phyloP scores from a whole-genome alignment of 768 basidiomycete genomes.

The Hirschioporus abietinus region DNA sequence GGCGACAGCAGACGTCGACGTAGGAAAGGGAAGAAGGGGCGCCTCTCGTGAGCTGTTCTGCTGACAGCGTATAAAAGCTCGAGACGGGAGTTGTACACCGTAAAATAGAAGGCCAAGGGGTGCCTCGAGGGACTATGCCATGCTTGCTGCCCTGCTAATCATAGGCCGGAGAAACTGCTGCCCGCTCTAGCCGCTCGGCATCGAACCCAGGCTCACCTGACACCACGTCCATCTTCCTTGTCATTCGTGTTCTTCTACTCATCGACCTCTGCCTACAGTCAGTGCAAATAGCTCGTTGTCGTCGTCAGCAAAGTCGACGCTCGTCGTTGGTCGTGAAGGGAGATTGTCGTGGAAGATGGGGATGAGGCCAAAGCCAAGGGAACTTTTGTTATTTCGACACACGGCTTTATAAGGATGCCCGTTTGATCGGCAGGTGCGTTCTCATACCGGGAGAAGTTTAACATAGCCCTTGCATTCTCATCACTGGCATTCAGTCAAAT shows the following conservation, averaged over 20 bases:
- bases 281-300: background rate
- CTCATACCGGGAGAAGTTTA: no score
- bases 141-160: background rate
- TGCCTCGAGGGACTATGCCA: background rate
- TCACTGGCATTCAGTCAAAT: background rate
- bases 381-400: background rate
- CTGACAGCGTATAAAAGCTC: background rate
- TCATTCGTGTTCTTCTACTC: background rate
- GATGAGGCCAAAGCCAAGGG: background rate
- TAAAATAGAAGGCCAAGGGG: background rate
- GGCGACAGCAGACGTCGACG: background rate
- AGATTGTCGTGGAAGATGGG: background rate
- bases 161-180: background rate
- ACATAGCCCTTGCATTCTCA: background rate
- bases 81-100: background rate
- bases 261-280: background rate
- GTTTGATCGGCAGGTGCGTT: background rate
- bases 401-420: background rate
- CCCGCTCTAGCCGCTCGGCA: background rate
- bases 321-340: background rate
- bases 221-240: background rate
- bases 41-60: background rate
- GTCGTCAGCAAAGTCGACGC: background rate
- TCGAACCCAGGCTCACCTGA: background rate
- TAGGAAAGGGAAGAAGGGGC: background rate